Conservation (phyloP, 345 rosid species). For the Linum tenue region DNA sequence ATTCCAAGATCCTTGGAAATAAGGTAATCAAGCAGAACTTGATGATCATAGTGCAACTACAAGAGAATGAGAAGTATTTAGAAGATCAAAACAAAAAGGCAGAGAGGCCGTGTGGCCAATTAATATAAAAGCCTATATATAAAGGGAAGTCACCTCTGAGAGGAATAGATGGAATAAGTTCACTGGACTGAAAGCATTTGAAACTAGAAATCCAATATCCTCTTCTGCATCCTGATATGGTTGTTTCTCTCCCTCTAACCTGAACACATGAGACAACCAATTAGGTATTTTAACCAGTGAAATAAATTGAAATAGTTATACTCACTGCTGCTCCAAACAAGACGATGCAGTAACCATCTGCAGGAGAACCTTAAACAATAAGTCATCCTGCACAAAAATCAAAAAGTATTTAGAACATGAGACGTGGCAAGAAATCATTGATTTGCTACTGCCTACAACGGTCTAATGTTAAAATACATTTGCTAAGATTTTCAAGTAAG, state of each 20-base stretch:
- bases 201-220: slow-evolving; percentile 30
- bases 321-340: slow-evolving; percentile 40
- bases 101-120: background rate
- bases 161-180: slow-evolving; percentile 63
- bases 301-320: slow-evolving; percentile 7
- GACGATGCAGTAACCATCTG: slow-evolving; percentile 43
- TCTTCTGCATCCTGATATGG: slow-evolving; percentile 25
- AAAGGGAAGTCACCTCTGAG: slow-evolving; percentile 46
- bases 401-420: slow-evolving; percentile 15
- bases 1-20: slow-evolving; percentile 70
- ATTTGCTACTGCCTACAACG: background rate
- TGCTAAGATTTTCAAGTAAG: background rate
- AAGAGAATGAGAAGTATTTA: slow-evolving; percentile 10
- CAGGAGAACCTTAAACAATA: slow-evolving; percentile 68
- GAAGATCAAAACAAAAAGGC: background rate
- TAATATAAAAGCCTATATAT: background rate
- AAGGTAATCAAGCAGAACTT: slow-evolving; percentile 88
- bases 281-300: slow-evolving; percentile 7
- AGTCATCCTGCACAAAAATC: slow-evolving; percentile 54
- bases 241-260: slow-evolving; percentile 31
- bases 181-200: slow-evolving; percentile 54
- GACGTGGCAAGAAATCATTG: background rate
- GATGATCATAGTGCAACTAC: slow-evolving; percentile 84
- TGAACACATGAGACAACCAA: slow-evolving; percentile 17
- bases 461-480: background rate